These are phyloP conservation scores for Starmerella sirachaensis DNA, from an alignment of 805 yeast species.

Conservation along the genomic window DNA sequence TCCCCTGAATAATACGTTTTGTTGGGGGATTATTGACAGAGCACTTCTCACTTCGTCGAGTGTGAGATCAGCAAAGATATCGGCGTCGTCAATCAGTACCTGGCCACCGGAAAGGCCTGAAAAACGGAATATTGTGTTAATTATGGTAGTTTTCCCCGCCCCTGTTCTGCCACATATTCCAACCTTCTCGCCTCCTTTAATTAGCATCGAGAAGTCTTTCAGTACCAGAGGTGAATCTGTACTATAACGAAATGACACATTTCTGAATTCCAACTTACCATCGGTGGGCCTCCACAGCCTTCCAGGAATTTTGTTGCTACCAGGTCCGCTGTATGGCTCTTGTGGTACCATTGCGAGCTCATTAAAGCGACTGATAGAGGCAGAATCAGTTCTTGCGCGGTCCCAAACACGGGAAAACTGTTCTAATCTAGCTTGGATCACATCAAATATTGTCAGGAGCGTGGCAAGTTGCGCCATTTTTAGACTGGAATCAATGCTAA, in stretches of 20 bases:
- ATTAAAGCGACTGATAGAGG: too few species aligned
- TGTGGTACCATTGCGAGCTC: too few species aligned
- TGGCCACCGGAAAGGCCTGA: constrained; percentile 43
- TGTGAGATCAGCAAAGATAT: constrained; percentile 52
- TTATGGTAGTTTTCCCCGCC: constrained; percentile 71
- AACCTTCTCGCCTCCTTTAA: constrained; percentile 50
- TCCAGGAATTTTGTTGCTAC: too few species aligned
- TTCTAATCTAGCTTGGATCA: too few species aligned
- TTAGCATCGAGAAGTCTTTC: constrained; percentile 39
- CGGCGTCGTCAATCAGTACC: constrained; percentile 54
- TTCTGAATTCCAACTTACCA: constrained; percentile 44
- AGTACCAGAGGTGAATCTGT: constrained; percentile 53
- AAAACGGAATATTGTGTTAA: constrained; percentile 58
- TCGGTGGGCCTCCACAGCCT: too few species aligned
- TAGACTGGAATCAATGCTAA: too few species aligned
- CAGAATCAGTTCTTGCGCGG: too few species aligned
- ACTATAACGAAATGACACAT: constrained; percentile 51
- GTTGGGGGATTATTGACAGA: constrained; percentile 75
- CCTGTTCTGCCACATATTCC: constrained; percentile 88
- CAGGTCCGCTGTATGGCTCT: too few species aligned
- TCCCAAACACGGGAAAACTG: too few species aligned
- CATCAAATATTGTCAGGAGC: too few species aligned
- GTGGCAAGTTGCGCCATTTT: too few species aligned
- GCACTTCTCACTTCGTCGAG: constrained; percentile 54
- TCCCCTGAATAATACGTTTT: constrained; percentile 73